phyloP scores from a whole-genome alignment of 768 basidiomycete species.

The Albatrellus ellisii region DNA sequence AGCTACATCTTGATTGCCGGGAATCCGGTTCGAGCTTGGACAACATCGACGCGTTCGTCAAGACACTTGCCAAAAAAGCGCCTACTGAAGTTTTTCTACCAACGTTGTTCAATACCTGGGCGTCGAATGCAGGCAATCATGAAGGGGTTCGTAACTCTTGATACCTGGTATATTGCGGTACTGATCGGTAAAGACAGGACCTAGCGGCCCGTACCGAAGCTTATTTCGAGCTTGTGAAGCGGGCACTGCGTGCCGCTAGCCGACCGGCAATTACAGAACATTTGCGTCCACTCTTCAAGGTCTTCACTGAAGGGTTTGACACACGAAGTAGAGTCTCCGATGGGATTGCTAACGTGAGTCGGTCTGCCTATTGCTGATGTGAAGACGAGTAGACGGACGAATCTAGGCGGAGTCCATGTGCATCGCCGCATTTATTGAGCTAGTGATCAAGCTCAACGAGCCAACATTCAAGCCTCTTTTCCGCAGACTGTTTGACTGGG shows the following conservation, averaged over 20 bases:
- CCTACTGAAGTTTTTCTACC: conserved; percentile 57
- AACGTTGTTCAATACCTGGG: conserved; percentile 49
- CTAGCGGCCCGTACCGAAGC: conserved; percentile 2
- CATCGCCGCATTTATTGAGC: conserved; percentile 70
- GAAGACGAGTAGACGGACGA: too few species aligned
- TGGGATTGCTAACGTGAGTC: conserved; percentile 17
- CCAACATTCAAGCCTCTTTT: conserved; percentile 84
- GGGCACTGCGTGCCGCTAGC: conserved; percentile 7
- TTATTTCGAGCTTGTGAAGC: conserved; percentile 11
- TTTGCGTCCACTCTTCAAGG: conserved; percentile 10
- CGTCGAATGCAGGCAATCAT: conserved; percentile 23
- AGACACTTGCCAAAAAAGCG: conserved; percentile 55
- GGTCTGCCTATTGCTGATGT: too few species aligned
- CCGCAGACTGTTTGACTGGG: conserved; percentile 91
- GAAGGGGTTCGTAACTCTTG: conserved; percentile 22
- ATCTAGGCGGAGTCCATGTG: conserved; percentile 41
- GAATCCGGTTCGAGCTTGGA: conserved; percentile 18
- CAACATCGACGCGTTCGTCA: conserved; percentile 35
- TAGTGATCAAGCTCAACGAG: conserved; percentile 90
- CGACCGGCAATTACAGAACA: conserved; percentile 9
- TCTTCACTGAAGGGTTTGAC: conserved; percentile 12
- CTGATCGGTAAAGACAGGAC: neutral
- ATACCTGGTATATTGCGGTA: neutral
- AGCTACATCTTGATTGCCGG: conserved; percentile 37
- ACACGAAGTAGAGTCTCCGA: conserved; percentile 4